phyloP scores from a whole-genome alignment of 164 flowering plant genomes.

The Stephania yunnanensis region DNA sequence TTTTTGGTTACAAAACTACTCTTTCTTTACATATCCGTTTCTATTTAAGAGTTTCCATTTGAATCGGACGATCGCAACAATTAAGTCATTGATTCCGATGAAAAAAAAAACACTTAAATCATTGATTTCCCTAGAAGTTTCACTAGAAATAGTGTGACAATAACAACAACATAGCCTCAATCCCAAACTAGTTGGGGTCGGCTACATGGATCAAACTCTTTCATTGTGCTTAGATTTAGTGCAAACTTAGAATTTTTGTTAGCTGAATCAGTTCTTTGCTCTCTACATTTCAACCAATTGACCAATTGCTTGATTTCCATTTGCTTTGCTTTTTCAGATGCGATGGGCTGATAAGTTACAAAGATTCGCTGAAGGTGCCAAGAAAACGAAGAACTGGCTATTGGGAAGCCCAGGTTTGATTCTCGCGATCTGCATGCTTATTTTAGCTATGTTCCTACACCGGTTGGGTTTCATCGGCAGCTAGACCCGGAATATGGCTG shows the following conservation, averaged over 20 bases:
- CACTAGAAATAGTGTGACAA: too few relatives aligned
- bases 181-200: neutral
- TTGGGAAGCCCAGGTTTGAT: constrained; percentile 80
- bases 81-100: too few relatives aligned
- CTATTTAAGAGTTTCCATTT: too few relatives aligned
- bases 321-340: constrained; percentile 48
- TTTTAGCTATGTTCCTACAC: constrained; percentile 76
- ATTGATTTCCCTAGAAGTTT: too few relatives aligned
- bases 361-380: constrained; percentile 51
- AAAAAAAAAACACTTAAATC: too few relatives aligned
- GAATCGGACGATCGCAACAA: too few relatives aligned
- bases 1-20: neutral
- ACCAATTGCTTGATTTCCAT: neutral
- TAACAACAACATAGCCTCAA: too few relatives aligned
- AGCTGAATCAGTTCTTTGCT: too few relatives aligned
- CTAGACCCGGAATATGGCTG: constrained; percentile 14
- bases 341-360: constrained; percentile 85
- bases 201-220: neutral
- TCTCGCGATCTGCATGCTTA: constrained; percentile 72
- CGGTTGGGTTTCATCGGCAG: constrained; percentile 68
- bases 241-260: neutral
- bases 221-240: neutral
- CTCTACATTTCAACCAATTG: too few relatives aligned
- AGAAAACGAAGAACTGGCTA: constrained; percentile 83
- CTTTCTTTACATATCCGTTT: too few relatives aligned